Evolutionary conservation across 495 filamentous ascomycete species (phyloP).

Genomic region (Annulohypoxylon nitens): DNA sequence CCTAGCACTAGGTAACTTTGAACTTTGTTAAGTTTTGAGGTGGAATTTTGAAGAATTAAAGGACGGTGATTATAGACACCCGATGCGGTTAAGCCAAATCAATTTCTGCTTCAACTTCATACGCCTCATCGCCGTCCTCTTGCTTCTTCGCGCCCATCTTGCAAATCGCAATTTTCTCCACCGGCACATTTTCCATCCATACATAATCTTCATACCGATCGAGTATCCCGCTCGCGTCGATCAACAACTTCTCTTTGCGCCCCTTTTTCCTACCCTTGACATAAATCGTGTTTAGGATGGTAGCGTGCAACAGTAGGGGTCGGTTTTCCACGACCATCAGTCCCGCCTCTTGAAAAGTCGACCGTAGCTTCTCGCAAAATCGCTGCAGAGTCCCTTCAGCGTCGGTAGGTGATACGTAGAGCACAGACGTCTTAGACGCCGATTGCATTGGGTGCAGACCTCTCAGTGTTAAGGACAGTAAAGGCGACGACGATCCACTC

Average conservation of each 20-base stretch:
- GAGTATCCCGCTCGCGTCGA: slow-evolving; percentile 67
- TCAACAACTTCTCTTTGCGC: slow-evolving; percentile 53
- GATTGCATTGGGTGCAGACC: slow-evolving; percentile 65
- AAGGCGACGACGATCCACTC: slow-evolving; percentile 22
- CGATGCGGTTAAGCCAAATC: slow-evolving; percentile 41
- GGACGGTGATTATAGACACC: neutral
- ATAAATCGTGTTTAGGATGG: slow-evolving; percentile 90
- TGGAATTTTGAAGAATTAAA: neutral
- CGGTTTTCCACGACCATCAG: slow-evolving; percentile 72
- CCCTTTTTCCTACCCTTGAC: slow-evolving; percentile 59
- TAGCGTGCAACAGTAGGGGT: slow-evolving; percentile 84
- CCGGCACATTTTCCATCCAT: slow-evolving; percentile 72
- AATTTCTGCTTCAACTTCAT: slow-evolving; percentile 66
- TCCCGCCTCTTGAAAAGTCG: slow-evolving; percentile 71
- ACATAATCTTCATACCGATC: slow-evolving; percentile 64
- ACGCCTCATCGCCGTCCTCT: slow-evolving; percentile 61
- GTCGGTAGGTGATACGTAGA: slow-evolving; percentile 68
- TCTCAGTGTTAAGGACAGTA: slow-evolving; percentile 58
- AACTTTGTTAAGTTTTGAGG: neutral
- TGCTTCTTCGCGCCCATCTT: slow-evolving; percentile 81
- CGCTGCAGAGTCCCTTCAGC: slow-evolving; percentile 64
- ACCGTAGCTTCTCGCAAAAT: slow-evolving; percentile 73
- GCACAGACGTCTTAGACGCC: slow-evolving; percentile 52
- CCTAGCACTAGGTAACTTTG: too few species aligned
- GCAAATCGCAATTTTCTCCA: slow-evolving; percentile 78